Evolutionary conservation across 2,329 filamentous ascomycete genomes (phyloP).

Genomic region (Emydomyces testavorans): DNA sequence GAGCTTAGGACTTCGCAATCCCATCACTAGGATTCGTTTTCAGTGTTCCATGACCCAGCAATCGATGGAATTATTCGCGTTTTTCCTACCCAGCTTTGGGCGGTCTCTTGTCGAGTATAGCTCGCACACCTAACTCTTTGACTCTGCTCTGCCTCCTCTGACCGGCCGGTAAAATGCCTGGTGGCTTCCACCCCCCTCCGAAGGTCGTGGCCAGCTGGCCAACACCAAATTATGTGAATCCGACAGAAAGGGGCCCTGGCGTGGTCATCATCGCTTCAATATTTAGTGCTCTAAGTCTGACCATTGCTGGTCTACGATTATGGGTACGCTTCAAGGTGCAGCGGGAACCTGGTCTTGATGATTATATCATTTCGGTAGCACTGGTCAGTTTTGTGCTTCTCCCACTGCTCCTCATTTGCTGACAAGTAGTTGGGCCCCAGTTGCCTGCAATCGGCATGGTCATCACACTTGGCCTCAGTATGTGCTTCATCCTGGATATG

Average conservation of each 20-base stretch:
- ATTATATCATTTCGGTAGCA: conserved; percentile 3
- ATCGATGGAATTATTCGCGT: neutral
- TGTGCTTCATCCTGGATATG: neutral
- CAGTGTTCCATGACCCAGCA: neutral
- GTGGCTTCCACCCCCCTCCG: conserved; percentile 4
- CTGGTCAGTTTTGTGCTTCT: neutral
- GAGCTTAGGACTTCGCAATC: neutral
- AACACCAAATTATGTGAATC: conserved; percentile 1
- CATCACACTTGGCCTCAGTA: conserved; percentile 1
- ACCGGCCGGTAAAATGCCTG: conserved; percentile 1
- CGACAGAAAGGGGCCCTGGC: neutral
- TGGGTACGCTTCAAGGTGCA: conserved; percentile 4
- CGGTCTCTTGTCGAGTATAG: neutral
- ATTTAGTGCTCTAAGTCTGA: neutral
- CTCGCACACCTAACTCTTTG: neutral
- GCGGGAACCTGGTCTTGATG: conserved; percentile 9
- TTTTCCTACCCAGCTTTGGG: neutral
- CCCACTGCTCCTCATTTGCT: neutral
- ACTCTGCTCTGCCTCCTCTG: neutral
- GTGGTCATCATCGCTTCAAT: neutral
- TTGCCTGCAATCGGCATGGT: conserved; percentile 4
- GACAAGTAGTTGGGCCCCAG: neutral
- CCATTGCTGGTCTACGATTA: conserved; percentile 1
- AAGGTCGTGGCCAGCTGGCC: conserved; percentile 6
- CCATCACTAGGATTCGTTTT: neutral